A percentile compares a stretch with the other conserved stretches of the same genome.
Conservation (phyloP, 495 filamentous ascomycete species). For the Xylaria acuta region DNA sequence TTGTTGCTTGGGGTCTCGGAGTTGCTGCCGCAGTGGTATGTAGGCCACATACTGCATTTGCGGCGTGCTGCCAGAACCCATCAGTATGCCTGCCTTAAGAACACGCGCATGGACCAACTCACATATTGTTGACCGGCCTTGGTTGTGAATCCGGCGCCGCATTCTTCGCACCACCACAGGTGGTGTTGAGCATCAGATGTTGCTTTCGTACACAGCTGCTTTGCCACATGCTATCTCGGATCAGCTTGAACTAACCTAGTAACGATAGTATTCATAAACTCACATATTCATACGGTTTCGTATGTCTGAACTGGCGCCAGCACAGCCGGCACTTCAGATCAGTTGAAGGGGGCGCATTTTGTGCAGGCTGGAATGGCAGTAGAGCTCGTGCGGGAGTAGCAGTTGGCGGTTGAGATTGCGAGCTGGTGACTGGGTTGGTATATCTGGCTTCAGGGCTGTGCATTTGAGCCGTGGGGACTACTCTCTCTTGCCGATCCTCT, state of each 20-base stretch:
- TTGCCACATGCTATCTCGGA: slow-evolving; percentile 44
- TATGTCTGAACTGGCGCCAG: slow-evolving; percentile 45
- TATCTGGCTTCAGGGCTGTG: slow-evolving; percentile 15
- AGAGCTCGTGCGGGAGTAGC: background rate
- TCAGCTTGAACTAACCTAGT: slow-evolving; percentile 8
- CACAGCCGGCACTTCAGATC: slow-evolving; percentile 48
- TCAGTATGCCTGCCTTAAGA: slow-evolving; percentile 13
- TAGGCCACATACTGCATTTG: slow-evolving; percentile 44
- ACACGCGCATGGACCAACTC: slow-evolving; percentile 23
- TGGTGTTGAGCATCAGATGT: slow-evolving; percentile 40
- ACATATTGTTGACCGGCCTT: slow-evolving; percentile 43
- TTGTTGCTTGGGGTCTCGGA: slow-evolving; percentile 24
- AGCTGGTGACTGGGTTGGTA: background rate
- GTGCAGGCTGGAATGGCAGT: slow-evolving; percentile 9
- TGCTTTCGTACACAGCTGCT: slow-evolving; percentile 45
- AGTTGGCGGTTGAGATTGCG: slow-evolving; percentile 14
- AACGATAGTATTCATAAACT: slow-evolving; percentile 28
- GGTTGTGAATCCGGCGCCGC: slow-evolving; percentile 48
- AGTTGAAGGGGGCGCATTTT: slow-evolving; percentile 10
- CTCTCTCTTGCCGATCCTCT: slow-evolving; percentile 39
- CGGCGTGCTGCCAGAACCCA: slow-evolving; percentile 39
- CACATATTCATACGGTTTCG: slow-evolving; percentile 48
- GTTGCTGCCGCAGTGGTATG: slow-evolving; percentile 33
- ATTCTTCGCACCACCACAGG: slow-evolving; percentile 44
- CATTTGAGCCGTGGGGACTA: slow-evolving; percentile 31